phyloP scores from a whole-genome alignment of 2,329 filamentous ascomycete genomes.

The Myriangium duriaei region DNA sequence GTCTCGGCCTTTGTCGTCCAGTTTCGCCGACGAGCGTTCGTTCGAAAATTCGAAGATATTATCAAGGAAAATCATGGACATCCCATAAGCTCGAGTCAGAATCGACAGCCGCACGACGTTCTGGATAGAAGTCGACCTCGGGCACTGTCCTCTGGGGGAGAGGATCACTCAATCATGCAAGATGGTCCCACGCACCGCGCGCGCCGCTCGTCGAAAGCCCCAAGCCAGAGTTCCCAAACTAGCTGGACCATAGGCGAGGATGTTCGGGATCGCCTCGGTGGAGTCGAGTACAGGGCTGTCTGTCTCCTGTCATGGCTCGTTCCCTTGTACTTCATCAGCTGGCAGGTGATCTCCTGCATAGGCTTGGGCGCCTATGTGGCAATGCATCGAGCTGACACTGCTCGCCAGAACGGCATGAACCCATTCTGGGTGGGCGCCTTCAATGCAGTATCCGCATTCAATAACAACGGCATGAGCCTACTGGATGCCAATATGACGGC shows the following conservation, averaged over 20 bases:
- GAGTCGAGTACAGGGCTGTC: slow-evolving; percentile 52
- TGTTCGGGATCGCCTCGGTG: slow-evolving; percentile 47
- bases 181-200: too few species aligned
- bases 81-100: too few species aligned
- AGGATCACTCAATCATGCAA: too few species aligned
- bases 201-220: too few species aligned
- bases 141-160: too few species aligned
- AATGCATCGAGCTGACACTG: slow-evolving; percentile 36
- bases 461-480: slow-evolving; percentile 58
- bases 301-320: slow-evolving; percentile 47
- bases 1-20: slow-evolving; percentile 53
- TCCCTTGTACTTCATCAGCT: slow-evolving; percentile 46
- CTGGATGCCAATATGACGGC: slow-evolving; percentile 54
- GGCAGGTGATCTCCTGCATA: slow-evolving; percentile 48
- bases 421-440: slow-evolving; percentile 60
- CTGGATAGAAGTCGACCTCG: too few species aligned
- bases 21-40: slow-evolving; percentile 49
- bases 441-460: slow-evolving; percentile 56
- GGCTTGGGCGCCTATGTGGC: slow-evolving; percentile 50
- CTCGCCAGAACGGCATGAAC: slow-evolving; percentile 45
- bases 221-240: too few species aligned
- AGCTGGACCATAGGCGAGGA: too few species aligned
- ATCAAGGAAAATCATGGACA: slow-evolving; percentile 31
- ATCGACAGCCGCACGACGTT: too few species aligned
- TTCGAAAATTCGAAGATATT: slow-evolving; percentile 45